Evolutionary conservation across 495 filamentous ascomycete genomes (phyloP).

Genomic region (Paragyromitra xinjiangensis): DNA sequence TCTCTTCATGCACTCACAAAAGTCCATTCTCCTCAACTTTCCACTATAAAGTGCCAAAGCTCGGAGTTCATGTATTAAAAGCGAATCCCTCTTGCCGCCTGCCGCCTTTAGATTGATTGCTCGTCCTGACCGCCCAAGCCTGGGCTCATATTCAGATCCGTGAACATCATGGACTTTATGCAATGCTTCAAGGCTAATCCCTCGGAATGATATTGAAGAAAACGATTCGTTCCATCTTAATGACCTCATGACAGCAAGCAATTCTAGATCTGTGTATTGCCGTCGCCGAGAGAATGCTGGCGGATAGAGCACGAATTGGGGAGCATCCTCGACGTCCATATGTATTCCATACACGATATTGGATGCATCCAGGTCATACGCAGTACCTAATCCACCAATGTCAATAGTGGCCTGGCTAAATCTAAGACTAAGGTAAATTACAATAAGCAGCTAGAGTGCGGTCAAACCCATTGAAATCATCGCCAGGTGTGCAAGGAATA

Average conservation of each 20-base stretch:
- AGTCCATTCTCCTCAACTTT: slow-evolving; percentile 70
- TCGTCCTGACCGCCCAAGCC: slow-evolving; percentile 67
- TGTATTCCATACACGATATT: slow-evolving; percentile 81
- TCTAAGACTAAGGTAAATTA: slow-evolving; percentile 55
- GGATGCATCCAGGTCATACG: slow-evolving; percentile 69
- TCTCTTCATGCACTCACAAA: slow-evolving; percentile 60
- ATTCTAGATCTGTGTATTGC: slow-evolving; percentile 75
- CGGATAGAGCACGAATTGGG: slow-evolving; percentile 81
- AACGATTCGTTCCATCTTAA: slow-evolving; percentile 94
- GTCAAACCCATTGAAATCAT: slow-evolving; percentile 82
- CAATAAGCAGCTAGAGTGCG: slow-evolving; percentile 88
- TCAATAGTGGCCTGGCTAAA: slow-evolving; percentile 19
- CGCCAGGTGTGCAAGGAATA: slow-evolving; percentile 64
- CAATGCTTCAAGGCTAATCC: slow-evolving; percentile 74
- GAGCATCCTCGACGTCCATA: slow-evolving; percentile 78
- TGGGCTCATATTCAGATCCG: slow-evolving; percentile 71
- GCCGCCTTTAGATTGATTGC: slow-evolving; percentile 67
- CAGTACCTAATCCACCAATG: slow-evolving; percentile 43
- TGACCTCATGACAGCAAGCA: slow-evolving; percentile 85
- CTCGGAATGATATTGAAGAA: slow-evolving; percentile 80
- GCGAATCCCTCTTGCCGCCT: slow-evolving; percentile 64
- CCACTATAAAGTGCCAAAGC: slow-evolving; percentile 75
- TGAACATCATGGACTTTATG: slow-evolving; percentile 69
- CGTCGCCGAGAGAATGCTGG: slow-evolving; percentile 66
- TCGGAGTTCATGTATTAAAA: slow-evolving; percentile 77